Conservation (phyloP, 768 basidiomycete genomes). For the Infundibulicybe gibba region DNA sequence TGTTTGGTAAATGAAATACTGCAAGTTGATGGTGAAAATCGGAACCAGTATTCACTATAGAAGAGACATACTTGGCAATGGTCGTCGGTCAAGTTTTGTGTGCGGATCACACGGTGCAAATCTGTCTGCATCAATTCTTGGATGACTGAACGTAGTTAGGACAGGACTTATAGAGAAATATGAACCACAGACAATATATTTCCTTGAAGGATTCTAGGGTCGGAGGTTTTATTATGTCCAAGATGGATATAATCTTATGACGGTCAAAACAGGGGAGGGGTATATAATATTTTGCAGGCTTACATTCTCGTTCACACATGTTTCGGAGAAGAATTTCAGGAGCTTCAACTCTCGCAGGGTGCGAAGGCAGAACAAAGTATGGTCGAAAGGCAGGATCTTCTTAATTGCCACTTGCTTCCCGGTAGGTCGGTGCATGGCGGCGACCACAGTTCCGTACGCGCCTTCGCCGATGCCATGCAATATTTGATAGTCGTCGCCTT, state of each 20-base stretch:
- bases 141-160: conserved; percentile 46
- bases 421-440: conserved; percentile 80
- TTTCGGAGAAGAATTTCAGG: conserved; percentile 78
- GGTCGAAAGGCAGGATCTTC: conserved; percentile 93
- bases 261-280: conserved; percentile 3
- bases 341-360: conserved; percentile 94
- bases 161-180: not conserved
- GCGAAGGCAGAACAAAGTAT: conserved; percentile 90
- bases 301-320: conserved; percentile 80
- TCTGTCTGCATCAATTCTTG: conserved; percentile 92
- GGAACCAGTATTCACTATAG: not conserved
- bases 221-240: conserved; percentile 85
- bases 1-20: conserved; percentile 97
- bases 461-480: conserved; percentile 79
- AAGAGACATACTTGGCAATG: conserved; percentile 63
- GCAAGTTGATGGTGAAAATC: conserved; percentile 46
- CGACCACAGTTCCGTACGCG: conserved; percentile 87
- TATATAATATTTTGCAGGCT: conserved; percentile 10
- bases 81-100: conserved; percentile 87
- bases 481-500: conserved; percentile 72
- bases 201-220: conserved; percentile 78
- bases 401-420: conserved; percentile 91
- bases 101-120: conserved; percentile 87
- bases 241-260: conserved; percentile 80
- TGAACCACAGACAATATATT: conserved; percentile 62